A percentile compares a stretch with the other conserved stretches of the same genome.
phyloP scores from a whole-genome alignment of 805 yeast species.

The Hanseniaspora hatyaiensis region DNA sequence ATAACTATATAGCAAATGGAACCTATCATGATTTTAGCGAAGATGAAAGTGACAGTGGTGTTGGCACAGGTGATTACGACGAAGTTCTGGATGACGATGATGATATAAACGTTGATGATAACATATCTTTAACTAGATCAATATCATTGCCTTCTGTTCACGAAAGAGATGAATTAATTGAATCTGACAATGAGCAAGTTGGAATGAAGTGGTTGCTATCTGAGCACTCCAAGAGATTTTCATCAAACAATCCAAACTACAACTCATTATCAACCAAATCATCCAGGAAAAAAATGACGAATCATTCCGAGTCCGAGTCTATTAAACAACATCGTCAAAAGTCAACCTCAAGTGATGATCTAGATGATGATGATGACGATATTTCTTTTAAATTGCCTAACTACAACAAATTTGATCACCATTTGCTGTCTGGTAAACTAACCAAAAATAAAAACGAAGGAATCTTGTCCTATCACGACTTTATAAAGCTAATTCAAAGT shows the following conservation, averaged over 20 bases:
- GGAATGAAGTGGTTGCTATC: slow-evolving; percentile 32
- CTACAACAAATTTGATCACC: slow-evolving; percentile 13
- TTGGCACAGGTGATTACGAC: background rate
- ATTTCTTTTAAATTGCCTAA: slow-evolving; percentile 6
- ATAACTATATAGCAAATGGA: background rate
- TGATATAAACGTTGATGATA: slow-evolving; percentile 23
- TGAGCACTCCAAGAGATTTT: slow-evolving; percentile 32
- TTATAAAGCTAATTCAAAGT: slow-evolving; percentile 6
- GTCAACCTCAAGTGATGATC: too few species aligned
- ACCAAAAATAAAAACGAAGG: slow-evolving; percentile 11
- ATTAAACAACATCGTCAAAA: too few species aligned
- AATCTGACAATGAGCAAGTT: slow-evolving; percentile 16
- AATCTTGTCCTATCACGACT: slow-evolving; percentile 3
- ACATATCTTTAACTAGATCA: slow-evolving; percentile 33
- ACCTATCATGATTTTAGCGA: background rate
- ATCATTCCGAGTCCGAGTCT: too few species aligned
- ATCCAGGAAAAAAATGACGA: background rate
- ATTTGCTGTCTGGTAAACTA: background rate
- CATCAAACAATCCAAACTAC: slow-evolving; percentile 16
- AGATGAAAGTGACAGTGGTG: background rate
- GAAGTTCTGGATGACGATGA: slow-evolving; percentile 18
- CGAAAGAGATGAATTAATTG: slow-evolving; percentile 24
- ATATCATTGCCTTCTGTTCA: slow-evolving; percentile 34
- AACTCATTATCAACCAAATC: background rate
- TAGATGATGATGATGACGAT: slow-evolving; percentile 20